Conservation (phyloP, 768 basidiomycete species). For the Megacollybia marginata region DNA sequence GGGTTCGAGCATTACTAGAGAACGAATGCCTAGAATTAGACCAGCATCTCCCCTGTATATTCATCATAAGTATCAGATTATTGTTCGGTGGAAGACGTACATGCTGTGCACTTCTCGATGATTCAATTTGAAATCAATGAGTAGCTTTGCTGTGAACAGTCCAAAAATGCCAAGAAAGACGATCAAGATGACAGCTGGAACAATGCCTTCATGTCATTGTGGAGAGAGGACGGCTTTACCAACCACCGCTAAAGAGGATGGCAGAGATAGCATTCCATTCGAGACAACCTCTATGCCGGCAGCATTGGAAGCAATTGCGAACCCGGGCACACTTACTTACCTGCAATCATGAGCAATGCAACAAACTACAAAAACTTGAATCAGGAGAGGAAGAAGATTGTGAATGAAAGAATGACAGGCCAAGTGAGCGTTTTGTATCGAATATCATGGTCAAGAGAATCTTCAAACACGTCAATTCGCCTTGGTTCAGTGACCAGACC, state of each 20-base stretch:
- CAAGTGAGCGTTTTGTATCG: slow-evolving; percentile 47
- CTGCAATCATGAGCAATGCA: slow-evolving; percentile 43
- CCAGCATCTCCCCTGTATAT: slow-evolving; percentile 40
- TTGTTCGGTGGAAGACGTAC: slow-evolving; percentile 16
- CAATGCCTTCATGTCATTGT: slow-evolving; percentile 28
- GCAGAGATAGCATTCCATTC: slow-evolving; percentile 49
- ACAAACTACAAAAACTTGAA: slow-evolving; percentile 29
- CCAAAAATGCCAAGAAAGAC: slow-evolving; percentile 45
- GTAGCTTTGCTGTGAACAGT: slow-evolving; percentile 42
- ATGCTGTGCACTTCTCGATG: slow-evolving; percentile 49
- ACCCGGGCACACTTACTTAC: too few species aligned
- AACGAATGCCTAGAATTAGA: slow-evolving; percentile 24
- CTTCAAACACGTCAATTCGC: slow-evolving; percentile 35
- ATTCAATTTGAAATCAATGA: slow-evolving; percentile 51
- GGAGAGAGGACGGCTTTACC: slow-evolving; percentile 22
- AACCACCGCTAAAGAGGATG: slow-evolving; percentile 42
- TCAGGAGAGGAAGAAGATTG: background rate
- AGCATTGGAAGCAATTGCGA: too few species aligned
- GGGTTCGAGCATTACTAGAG: too few species aligned
- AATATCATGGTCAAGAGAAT: slow-evolving; percentile 36
- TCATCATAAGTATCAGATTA: background rate
- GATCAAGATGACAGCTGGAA: slow-evolving; percentile 45
- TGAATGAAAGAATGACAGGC: slow-evolving; percentile 17
- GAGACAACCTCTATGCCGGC: slow-evolving; percentile 35
- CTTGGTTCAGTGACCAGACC: too few species aligned